Base-by-base conservation (phyloP, 257 asterid species). In the Ehretia macrophylla region DNA sequence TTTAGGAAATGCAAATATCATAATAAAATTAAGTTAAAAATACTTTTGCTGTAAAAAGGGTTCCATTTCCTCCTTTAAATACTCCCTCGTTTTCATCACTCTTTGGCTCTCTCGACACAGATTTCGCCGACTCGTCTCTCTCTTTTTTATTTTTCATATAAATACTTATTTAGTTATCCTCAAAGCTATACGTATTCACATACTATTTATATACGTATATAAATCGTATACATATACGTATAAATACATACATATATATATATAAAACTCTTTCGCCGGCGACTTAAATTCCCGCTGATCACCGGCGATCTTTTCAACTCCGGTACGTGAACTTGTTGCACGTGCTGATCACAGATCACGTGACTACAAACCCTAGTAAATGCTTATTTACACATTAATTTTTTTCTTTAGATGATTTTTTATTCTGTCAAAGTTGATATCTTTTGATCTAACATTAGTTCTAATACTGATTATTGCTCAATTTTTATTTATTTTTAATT, bases 321-420 rank as follows among this genome's bases (percentile, higher is more conserved):
- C 59, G 75, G 81, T 79, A 66, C 37, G 66, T 50, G 19, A 47
- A 19, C 46, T 58, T 32, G 27, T 71, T n/a, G 55, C 58, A 61
- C 69, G 62, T 66, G 67, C 74, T 54, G 72, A 79, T 66, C 77
- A 56, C 69, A 62, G 81, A 72, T 75, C 81, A 65, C 59, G 68
- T 72, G 60, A 22, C 69, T 56, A 2, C 57, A 64, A 72, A 66
- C 75, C 82, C 77, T 72, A 47, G 64, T 38, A 27, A 45, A 17
- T 18, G 46, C 35, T 48, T 35, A 19, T 51, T 37, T n/a, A 14
- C 13, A 14, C 2, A 45, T 63, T n/a, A n/a, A n/a, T 17, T 56
- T 17, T 45, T 67, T 12, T 14, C 51, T 59, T 74, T 66, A 14
- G 23, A 22, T 42, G 22, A 5, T 19, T 19, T 46, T 55, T 18